These are phyloP conservation scores for Clonostachys byssicola DNA, from an alignment of 2,329 filamentous ascomycete species.

Conservation along the genomic window DNA sequence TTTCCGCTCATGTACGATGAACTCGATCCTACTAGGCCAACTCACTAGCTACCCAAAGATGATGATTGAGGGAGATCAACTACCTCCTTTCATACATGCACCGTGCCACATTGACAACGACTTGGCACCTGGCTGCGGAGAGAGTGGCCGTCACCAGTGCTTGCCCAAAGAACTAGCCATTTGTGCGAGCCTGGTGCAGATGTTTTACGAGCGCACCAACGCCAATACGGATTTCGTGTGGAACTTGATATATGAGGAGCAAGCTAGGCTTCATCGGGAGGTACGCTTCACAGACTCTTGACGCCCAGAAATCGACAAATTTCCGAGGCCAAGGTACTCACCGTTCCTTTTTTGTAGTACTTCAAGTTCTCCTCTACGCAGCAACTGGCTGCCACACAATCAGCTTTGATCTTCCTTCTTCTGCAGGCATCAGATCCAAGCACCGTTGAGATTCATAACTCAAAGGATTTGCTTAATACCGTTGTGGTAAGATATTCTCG, in stretches of 20 bases:
- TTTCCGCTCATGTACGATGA: constrained; percentile 1
- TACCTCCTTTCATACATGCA: constrained; percentile 12
- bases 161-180: constrained; percentile 7
- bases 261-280: constrained; percentile 3
- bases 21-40: constrained; percentile 9
- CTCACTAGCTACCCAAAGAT: constrained; percentile 9
- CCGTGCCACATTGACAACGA: constrained; percentile 1
- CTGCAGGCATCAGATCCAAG: constrained; percentile 1
- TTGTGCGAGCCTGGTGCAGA: constrained; percentile 6
- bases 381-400: not conserved
- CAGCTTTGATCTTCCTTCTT: not conserved
- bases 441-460: not conserved
- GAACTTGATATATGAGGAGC: constrained; percentile 10
- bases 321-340: no score
- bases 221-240: constrained; percentile 8
- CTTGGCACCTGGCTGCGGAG: constrained; percentile 1
- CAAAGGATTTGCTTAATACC: not conserved
- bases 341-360: not conserved
- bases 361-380: constrained; percentile 2
- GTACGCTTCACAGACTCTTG: constrained; percentile 1
- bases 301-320: no score
- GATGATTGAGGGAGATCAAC: constrained; percentile 6
- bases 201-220: constrained; percentile 7
- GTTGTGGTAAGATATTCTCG: not conserved
- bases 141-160: constrained; percentile 7